Base-by-base conservation (phyloP, 306 rosid species). In the Rosa persica region DNA sequence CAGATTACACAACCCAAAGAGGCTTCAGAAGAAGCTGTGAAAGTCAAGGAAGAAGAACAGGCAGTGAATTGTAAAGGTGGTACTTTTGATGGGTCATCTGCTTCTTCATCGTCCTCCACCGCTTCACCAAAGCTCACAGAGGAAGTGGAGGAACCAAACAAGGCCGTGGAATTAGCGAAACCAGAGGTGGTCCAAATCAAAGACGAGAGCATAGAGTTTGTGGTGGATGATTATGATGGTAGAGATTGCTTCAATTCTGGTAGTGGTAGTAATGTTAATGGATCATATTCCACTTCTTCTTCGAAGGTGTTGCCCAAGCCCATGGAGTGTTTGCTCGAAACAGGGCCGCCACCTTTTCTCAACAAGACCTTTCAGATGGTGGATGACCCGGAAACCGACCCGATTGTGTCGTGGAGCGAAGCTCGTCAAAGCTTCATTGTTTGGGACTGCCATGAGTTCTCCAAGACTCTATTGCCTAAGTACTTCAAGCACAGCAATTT, bases 281-380 rank as follows among this genome's bases (percentile, higher is more conserved):
- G 86, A 9, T 70, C 79, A 8, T 76, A 82, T 0, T 82, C 85
- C 19, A 85, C 87, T 10, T 42, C 83, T 6, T 80, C 87, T 8
- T 80, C 87, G 1, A 76, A 57, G 40, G 78, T 15, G 22, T 46
- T 77, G 20, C 91, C 92, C 0, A 91, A 76, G 57, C 96, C 99
- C 30, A 91, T 93, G 88, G 93, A 86, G 75, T 93, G 97, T 16
- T 81, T 95, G 83, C 80, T 79, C 62, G 94, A 91, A 48, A 60
- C 43, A 6, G 98, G 97, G 1, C 96, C 98, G 2, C 89, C 98
- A 0, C 98, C 98, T n/a, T 95, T 95, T 74, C 89, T 95, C 17
- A 95, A 78, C 85, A 95, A 95, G 82, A 91, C 91, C 0, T 95
- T 78, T 68, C 93, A 93, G 69, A 87, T 93, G 96, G 99, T 95